Evolutionary conservation across 306 rosid genomes (phyloP).

Genomic region (Cyamopsis tetragonoloba): DNA sequence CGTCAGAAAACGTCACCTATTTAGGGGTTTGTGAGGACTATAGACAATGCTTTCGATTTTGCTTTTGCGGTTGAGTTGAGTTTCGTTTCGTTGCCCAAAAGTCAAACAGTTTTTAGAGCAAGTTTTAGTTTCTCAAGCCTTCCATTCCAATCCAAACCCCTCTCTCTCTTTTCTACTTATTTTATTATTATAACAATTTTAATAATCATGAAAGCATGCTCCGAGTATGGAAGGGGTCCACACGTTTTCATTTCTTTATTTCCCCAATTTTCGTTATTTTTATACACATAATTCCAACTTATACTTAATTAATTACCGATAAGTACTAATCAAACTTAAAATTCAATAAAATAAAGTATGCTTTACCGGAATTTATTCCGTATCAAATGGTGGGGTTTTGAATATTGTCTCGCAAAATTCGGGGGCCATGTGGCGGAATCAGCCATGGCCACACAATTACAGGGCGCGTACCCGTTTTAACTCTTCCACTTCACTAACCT

Average conservation of each 20-base stretch:
- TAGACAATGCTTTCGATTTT: slow-evolving; percentile 26
- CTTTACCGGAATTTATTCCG: slow-evolving; percentile 45
- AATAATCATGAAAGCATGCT: background rate
- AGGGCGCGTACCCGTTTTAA: slow-evolving; percentile 25
- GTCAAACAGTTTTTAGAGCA: slow-evolving; percentile 39
- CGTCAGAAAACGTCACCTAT: slow-evolving; percentile 40
- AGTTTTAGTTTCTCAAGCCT: slow-evolving; percentile 33
- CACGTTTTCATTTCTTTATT: slow-evolving; percentile 32
- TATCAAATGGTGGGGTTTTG: slow-evolving; percentile 36
- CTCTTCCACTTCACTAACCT: slow-evolving; percentile 26
- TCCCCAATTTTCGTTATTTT: background rate
- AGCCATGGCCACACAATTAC: background rate
- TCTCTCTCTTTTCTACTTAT: background rate
- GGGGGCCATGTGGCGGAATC: slow-evolving; percentile 26
- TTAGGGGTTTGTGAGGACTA: slow-evolving; percentile 20
- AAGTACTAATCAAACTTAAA: background rate
- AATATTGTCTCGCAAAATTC: slow-evolving; percentile 31
- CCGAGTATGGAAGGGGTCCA: slow-evolving; percentile 35
- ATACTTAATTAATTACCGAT: background rate
- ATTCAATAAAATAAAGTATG: slow-evolving; percentile 26
- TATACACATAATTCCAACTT: background rate
- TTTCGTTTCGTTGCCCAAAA: slow-evolving; percentile 35
- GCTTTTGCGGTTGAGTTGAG: slow-evolving; percentile 40
- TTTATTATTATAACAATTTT: background rate
- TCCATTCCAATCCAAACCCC: slow-evolving; percentile 41